phyloP scores from a whole-genome alignment of 805 yeast species.

The Kuraishia floccosa region DNA sequence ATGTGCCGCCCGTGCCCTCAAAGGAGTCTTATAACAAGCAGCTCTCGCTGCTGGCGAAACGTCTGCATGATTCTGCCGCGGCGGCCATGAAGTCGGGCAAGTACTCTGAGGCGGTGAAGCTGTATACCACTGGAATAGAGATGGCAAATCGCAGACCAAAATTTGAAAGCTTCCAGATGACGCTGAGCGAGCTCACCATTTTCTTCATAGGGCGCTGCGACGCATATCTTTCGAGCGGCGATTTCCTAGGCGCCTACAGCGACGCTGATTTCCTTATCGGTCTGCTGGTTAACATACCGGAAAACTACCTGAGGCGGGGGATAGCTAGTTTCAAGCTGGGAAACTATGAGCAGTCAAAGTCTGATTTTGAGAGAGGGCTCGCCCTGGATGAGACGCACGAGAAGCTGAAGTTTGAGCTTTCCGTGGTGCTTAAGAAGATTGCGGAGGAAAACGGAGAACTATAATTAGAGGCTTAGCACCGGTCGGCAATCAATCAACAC shows the following conservation, averaged over 20 bases:
- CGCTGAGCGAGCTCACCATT: conserved; percentile 55
- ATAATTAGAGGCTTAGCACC: neutral
- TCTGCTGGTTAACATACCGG: conserved; percentile 49
- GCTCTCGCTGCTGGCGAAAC: conserved; percentile 46
- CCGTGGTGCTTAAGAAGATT: conserved; percentile 32
- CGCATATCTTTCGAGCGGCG: conserved; percentile 43
- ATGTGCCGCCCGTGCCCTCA: conserved; percentile 45
- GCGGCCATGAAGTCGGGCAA: conserved; percentile 42
- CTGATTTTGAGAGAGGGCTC: conserved; percentile 64
- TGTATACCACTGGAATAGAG: conserved; percentile 54
- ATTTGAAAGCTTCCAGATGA: conserved; percentile 65
- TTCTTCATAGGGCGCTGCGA: conserved; percentile 65
- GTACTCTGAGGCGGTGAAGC: conserved; percentile 49
- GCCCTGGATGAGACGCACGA: conserved; percentile 45
- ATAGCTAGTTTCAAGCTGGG: conserved; percentile 53
- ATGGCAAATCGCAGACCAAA: conserved; percentile 58
- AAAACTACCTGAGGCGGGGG: conserved; percentile 63
- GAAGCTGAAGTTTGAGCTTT: conserved; percentile 36
- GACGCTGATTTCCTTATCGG: conserved; percentile 60
- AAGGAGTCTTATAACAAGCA: conserved; percentile 44
- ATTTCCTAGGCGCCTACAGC: conserved; percentile 47
- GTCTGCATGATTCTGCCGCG: conserved; percentile 55
- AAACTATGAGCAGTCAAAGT: conserved; percentile 48
- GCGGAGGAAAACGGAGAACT: conserved; percentile 49
- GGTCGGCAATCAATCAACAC: too few species aligned